Base-by-base conservation (phyloP, 805 yeast species). In the Starmera caribaea region DNA sequence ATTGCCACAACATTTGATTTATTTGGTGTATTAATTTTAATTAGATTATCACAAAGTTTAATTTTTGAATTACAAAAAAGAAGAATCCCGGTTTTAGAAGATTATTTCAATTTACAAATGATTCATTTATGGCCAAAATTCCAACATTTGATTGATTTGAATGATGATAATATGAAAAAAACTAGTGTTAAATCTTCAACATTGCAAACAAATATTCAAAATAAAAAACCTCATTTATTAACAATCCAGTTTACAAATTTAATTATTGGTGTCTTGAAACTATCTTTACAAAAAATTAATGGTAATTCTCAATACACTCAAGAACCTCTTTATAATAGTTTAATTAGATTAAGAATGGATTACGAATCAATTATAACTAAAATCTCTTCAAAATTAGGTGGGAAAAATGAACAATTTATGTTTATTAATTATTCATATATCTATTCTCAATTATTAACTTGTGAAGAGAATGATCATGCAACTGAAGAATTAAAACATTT, bases 111-210 rank as follows among this genome's bases (percentile, higher is more conserved):
- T 48, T 65, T 74, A 13, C 76, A 82, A 45, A 59, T 79, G 44
- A 73, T 86, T 38, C 57, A 72, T 4, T 62, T 90, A 35, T 92
- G 97, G 97, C 96, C 97, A 0, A 76, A 73, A 42, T 83, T 89
- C 52, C 89, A 88, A 51, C 69, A 68, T 35, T 65, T 86, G 29
- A 71, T 89, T 33, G 96, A 88, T 55, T 62, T 74, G 29, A 85
- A 90, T 50, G 81, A 95, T 49, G 82, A 78, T 16, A 74, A 79
- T 37, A 56, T 79, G 81, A 45, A 73, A 68, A 38, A 71, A 71
- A 14, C 58, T 58, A 36, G 66, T 48, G 43, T 71, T 15, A 63
- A 59, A 55, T 45, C 49, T 21, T 51, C 58, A 8, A 50, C 53
- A 15, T 50, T 53, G 9, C 43, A 54, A 7, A 48, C 59, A 13